These are phyloP conservation scores for Penicillium sp. DNA, from an alignment of 2,329 filamentous ascomycete genomes.

Conservation along the genomic window DNA sequence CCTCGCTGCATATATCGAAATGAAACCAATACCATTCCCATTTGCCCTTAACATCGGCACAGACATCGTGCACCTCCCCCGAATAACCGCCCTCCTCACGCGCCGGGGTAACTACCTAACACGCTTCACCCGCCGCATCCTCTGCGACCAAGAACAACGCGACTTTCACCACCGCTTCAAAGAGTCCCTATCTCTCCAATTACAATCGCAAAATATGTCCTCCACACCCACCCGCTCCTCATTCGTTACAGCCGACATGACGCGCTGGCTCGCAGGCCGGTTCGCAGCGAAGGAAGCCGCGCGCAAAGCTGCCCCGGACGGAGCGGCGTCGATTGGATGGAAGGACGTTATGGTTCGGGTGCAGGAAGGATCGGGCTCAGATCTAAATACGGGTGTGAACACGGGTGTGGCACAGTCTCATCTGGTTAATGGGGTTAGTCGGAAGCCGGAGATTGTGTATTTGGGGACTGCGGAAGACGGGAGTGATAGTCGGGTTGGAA, in stretches of 20 bases:
- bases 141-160: slow-evolving; percentile 39
- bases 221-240: neutral
- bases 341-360: slow-evolving; percentile 58
- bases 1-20: slow-evolving; percentile 8
- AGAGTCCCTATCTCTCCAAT: slow-evolving; percentile 6
- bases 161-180: slow-evolving; percentile 39
- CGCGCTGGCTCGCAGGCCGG: slow-evolving; percentile 50
- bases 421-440: slow-evolving; percentile 20
- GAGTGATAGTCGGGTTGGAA: slow-evolving; percentile 56
- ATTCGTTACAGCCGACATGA: slow-evolving; percentile 33
- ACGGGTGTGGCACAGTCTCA: neutral
- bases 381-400: neutral
- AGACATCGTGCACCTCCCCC: slow-evolving; percentile 71
- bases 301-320: slow-evolving; percentile 65
- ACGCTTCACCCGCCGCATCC: slow-evolving; percentile 43
- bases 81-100: slow-evolving; percentile 62
- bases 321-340: slow-evolving; percentile 59
- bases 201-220: neutral
- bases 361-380: slow-evolving; percentile 13
- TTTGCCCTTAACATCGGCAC: slow-evolving; percentile 70
- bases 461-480: slow-evolving; percentile 21
- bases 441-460: slow-evolving; percentile 41
- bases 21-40: slow-evolving; percentile 56
- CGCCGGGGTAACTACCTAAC: slow-evolving; percentile 40
- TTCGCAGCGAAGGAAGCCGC: slow-evolving; percentile 75